A percentile compares a stretch with the other conserved stretches of the same genome.
Evolutionary conservation across 192 early-diverging fungal species (phyloP).

Genomic region (Radiomyces spectabilis): DNA sequence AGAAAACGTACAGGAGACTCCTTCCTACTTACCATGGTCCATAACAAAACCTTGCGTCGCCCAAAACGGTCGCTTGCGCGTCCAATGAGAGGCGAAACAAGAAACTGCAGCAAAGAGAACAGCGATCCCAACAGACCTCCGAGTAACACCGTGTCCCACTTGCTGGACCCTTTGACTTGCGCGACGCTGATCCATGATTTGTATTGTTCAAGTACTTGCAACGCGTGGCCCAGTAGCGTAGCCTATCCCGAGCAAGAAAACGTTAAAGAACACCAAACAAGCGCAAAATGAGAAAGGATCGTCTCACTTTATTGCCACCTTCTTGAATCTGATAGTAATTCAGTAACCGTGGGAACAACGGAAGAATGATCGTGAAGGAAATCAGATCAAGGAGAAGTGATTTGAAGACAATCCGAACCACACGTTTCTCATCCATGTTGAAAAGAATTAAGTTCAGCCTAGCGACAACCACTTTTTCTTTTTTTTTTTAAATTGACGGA

Average conservation of each 20-base stretch:
- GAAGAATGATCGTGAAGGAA: slow-evolving; percentile 96
- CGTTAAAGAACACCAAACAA: not conserved
- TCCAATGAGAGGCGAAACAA: slow-evolving; percentile 82
- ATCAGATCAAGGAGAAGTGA: slow-evolving; percentile 92
- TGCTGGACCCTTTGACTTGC: slow-evolving; percentile 10
- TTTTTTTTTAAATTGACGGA: too few species aligned
- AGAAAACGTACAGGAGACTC: not conserved
- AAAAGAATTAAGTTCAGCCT: too few species aligned
- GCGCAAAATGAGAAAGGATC: not conserved
- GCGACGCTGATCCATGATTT: slow-evolving; percentile 13
- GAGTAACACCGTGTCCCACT: slow-evolving; percentile 74
- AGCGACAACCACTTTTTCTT: too few species aligned
- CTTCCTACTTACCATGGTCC: slow-evolving; percentile 74
- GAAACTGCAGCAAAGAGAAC: slow-evolving; percentile 91
- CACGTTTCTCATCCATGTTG: too few species aligned
- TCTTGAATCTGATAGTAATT: slow-evolving; percentile 76
- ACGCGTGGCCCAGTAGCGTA: slow-evolving; percentile 14
- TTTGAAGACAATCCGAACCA: slow-evolving; percentile 66
- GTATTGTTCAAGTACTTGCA: slow-evolving; percentile 20
- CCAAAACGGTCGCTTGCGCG: slow-evolving; percentile 72
- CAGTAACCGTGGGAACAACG: slow-evolving; percentile 85
- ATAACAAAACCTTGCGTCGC: slow-evolving; percentile 69
- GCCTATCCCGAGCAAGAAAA: not conserved
- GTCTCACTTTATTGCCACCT: slow-evolving; percentile 46
- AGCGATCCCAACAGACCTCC: slow-evolving; percentile 89